phyloP scores from a whole-genome alignment of 805 yeast genomes.

The Candida sphagnicola region DNA sequence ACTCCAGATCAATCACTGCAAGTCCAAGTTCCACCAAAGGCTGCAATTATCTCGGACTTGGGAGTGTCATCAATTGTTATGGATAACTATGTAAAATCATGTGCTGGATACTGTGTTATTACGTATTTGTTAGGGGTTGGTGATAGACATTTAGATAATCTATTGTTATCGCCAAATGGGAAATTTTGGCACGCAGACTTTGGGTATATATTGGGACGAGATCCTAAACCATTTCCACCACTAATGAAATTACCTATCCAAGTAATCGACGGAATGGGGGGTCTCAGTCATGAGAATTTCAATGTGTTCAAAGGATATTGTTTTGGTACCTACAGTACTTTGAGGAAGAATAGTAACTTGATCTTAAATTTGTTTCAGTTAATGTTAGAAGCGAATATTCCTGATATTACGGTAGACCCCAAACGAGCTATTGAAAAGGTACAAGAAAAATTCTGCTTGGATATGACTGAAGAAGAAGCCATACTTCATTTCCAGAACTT shows the following conservation, averaged over 20 bases:
- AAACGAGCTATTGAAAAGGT: conserved; percentile 85
- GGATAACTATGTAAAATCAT: conserved; percentile 92
- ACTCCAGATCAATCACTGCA: conserved; percentile 5
- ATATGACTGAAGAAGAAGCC: conserved; percentile 94
- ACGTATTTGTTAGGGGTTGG: conserved; percentile 95
- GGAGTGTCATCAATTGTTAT: conserved; percentile 62
- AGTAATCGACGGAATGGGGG: conserved; percentile 97
- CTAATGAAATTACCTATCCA: conserved; percentile 96
- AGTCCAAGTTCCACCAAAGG: conserved; percentile 20
- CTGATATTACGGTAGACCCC: conserved; percentile 82
- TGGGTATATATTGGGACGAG: conserved; percentile 94
- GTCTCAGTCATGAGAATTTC: conserved; percentile 79
- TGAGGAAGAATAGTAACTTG: conserved; percentile 84
- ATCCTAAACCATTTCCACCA: conserved; percentile 98
- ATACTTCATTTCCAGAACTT: conserved; percentile 89
- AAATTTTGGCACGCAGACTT: conserved; percentile 97
- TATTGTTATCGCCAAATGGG: conserved; percentile 72
- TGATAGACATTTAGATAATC: conserved; percentile 91
- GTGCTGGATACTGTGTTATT: conserved; percentile 97
- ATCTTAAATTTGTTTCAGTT: conserved; percentile 87
- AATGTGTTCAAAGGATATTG: conserved; percentile 87
- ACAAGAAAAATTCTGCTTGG: conserved; percentile 89
- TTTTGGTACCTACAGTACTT: conserved; percentile 87
- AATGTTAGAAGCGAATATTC: conserved; percentile 91
- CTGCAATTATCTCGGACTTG: conserved; percentile 32